Evolutionary conservation across 306 rosid genomes (phyloP), one percentile per base, ranked within the genome.

Genomic region (Ziziphus jujuba): DNA sequence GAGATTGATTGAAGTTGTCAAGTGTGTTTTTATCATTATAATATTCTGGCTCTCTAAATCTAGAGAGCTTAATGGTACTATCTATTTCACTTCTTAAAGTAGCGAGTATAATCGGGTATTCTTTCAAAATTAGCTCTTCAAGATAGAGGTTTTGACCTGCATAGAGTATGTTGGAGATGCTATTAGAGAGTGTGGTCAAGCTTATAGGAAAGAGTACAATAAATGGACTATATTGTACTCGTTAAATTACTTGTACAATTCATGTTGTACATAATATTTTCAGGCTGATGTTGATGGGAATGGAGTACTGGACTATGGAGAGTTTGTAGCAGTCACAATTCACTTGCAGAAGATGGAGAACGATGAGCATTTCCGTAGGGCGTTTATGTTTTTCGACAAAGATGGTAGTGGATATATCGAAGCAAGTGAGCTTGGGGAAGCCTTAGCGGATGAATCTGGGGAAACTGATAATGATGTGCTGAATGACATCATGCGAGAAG

Each of bases 201-300:
- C 44, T 38, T 38, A 38, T 38, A 38, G 9, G 44, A 38, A 38
- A 7, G 44, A 6, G 44, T 6, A 7, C 11, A 38, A 38, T 38
- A 11, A 38, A 40, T 40, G 45, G 9, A 40, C 45, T 12, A 40
- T 40, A 9, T 10, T 40, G 9, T 25, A 25, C 62, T 25, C 28
- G 17, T 63, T 48, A 11, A 44, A 28, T 45, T 54, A 24, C 53
- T 24, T 23, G 16, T 28, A 38, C 50, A 73, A 36, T 45, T 5
- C 2, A 38, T 56, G 22, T 67, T 81, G 43, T 60, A 61, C 80
- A 51, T 21, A 70, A 17, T 63, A 56, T 65, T 5, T 61, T 22
- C 69, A 95, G 99, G 99, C 99, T 70, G 99, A 95, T 82, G 99
- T 95, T 62, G 95, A 95, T 72, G 95, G 99, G 75, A 95, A 95